These are phyloP conservation scores for Alternaria tenuissima DNA, from an alignment of 2,329 filamentous ascomycete genomes.

Conservation along the genomic window DNA sequence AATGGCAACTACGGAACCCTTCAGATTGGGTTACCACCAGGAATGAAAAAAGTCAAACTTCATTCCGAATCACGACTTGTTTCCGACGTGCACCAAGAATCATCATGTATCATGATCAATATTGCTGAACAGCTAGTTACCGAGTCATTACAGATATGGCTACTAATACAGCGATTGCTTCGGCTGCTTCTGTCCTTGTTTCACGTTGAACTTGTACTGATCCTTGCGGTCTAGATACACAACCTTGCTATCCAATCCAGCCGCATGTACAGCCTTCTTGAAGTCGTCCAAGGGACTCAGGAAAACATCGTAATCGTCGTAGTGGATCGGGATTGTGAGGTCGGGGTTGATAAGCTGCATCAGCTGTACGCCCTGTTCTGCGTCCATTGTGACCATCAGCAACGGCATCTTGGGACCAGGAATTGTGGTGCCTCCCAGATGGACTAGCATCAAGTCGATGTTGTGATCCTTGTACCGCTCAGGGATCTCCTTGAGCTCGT, in stretches of 20 bases:
- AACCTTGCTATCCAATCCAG: constrained; percentile 62
- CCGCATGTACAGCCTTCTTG: constrained; percentile 62
- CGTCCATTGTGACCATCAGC: constrained; percentile 75
- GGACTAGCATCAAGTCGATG: constrained; percentile 72
- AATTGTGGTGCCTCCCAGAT: constrained; percentile 72
- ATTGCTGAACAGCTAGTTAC: constrained; percentile 6
- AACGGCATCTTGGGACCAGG: constrained; percentile 66
- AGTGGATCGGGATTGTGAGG: constrained; percentile 63
- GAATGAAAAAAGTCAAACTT: constrained; percentile 46
- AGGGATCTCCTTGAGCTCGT: constrained; percentile 69
- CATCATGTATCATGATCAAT: constrained; percentile 1
- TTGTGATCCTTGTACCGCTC: constrained; percentile 61
- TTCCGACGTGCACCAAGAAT: constrained; percentile 7
- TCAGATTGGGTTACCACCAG: constrained; percentile 30
- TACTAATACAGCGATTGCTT: constrained; percentile 15
- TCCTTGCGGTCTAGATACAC: constrained; percentile 69
- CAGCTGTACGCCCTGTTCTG: constrained; percentile 67
- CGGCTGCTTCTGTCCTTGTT: constrained; percentile 25
- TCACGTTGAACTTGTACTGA: constrained; percentile 64
- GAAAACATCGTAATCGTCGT: constrained; percentile 65
- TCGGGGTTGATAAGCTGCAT: constrained; percentile 68
- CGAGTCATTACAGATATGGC: not conserved
- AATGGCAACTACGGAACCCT: constrained; percentile 44
- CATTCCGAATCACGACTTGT: constrained; percentile 20
- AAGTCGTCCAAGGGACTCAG: constrained; percentile 68